A percentile compares a stretch with the other conserved stretches of the same genome.
Evolutionary conservation across 1,284 basidiomycete species (phyloP).

Genomic region (Veloporphyrellus conicus): DNA sequence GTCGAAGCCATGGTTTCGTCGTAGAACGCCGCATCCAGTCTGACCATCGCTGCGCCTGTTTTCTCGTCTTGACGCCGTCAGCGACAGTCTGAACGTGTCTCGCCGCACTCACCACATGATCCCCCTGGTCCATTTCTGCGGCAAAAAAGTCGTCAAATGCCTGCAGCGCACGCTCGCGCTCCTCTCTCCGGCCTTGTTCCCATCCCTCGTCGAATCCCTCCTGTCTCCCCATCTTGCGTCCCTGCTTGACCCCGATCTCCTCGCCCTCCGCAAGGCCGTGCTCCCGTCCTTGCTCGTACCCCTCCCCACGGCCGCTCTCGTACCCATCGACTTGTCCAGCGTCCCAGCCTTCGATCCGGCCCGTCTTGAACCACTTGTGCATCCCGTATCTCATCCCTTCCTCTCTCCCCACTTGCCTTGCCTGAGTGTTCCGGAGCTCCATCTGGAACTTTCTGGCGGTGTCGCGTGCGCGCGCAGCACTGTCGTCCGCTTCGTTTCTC

Average conservation of each 20-base stretch:
- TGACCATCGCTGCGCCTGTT: conserved; percentile 27
- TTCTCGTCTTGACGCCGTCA: conserved; percentile 17
- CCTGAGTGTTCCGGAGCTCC: conserved; percentile 46
- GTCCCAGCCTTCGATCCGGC: conserved; percentile 43
- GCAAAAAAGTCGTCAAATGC: conserved; percentile 54
- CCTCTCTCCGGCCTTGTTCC: conserved; percentile 39
- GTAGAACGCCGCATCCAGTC: conserved; percentile 28
- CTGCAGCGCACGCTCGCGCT: conserved; percentile 47
- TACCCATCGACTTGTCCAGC: conserved; percentile 40
- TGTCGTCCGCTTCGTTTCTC: conserved; percentile 46
- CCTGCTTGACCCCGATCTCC: conserved; percentile 41
- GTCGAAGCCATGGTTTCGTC: conserved; percentile 22
- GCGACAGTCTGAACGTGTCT: not conserved
- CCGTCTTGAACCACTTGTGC: conserved; percentile 40
- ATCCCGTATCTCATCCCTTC: conserved; percentile 39
- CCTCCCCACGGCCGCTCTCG: conserved; percentile 45
- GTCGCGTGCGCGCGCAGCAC: conserved; percentile 46
- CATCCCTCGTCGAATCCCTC: conserved; percentile 41
- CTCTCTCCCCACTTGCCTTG: conserved; percentile 45
- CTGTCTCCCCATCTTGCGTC: conserved; percentile 42
- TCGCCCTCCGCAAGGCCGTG: conserved; percentile 40
- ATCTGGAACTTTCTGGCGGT: conserved; percentile 44
- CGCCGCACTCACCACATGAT: conserved; percentile 29
- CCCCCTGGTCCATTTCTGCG: conserved; percentile 38
- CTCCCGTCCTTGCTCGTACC: conserved; percentile 44